phyloP scores from a whole-genome alignment of 352 stramenopile species.

The Aphanomyces cochlioides region DNA sequence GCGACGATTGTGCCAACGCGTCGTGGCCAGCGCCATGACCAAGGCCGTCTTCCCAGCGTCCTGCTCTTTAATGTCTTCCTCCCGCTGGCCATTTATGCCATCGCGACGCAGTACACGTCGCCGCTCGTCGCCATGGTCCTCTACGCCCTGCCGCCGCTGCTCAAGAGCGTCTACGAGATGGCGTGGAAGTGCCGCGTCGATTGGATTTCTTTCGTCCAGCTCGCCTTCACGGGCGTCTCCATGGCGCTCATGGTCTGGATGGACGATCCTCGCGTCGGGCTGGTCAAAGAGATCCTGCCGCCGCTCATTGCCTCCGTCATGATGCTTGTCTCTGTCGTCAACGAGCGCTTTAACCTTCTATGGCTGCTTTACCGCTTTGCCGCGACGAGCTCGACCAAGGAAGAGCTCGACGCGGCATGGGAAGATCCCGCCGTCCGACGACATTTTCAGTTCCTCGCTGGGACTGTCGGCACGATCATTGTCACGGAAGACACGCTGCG shows the following conservation, averaged over 20 bases:
- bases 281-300: slow-evolving; percentile 13
- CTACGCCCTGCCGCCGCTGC: slow-evolving; percentile 8
- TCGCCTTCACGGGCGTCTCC: not conserved
- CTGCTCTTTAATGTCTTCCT: slow-evolving; percentile 11
- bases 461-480: not conserved
- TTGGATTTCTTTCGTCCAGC: slow-evolving; percentile 9
- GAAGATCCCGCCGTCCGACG: not conserved
- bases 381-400: not conserved
- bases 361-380: not conserved
- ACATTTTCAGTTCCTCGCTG: not conserved
- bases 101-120: slow-evolving; percentile 17
- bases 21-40: no score
- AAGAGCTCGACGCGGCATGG: slow-evolving; percentile 5
- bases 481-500: slow-evolving; percentile 13
- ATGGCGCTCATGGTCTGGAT: slow-evolving; percentile 7
- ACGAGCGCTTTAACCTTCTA: not conserved
- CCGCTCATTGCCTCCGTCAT: not conserved
- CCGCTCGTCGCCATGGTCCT: slow-evolving; percentile 7
- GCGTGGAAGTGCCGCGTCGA: not conserved
- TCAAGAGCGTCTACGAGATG: slow-evolving; percentile 22
- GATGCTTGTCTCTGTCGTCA: not conserved
- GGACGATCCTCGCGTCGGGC: slow-evolving; percentile 4
- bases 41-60: not conserved
- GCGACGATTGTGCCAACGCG: no score
- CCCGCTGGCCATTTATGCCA: not conserved